A percentile compares a stretch with the other conserved stretches of the same genome.
phyloP scores from a whole-genome alignment of 768 basidiomycete species.

The Gautieria morchelliformis region DNA sequence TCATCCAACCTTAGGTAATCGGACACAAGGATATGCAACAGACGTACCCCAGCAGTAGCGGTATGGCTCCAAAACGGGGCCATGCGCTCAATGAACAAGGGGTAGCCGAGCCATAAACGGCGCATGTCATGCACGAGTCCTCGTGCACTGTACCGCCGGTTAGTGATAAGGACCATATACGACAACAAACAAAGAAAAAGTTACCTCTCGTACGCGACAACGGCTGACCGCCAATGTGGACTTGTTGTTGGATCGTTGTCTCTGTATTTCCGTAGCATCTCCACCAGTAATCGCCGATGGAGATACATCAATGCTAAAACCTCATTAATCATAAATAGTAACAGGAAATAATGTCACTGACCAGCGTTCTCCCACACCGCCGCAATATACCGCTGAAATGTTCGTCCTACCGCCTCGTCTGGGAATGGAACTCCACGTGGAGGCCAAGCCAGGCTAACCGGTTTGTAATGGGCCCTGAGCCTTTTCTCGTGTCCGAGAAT shows the following conservation, averaged over 20 bases:
- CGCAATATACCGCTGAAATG: constrained; percentile 6
- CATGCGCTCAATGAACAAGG: constrained; percentile 2
- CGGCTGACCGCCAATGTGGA: constrained; percentile 2
- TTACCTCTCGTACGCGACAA: constrained; percentile 3
- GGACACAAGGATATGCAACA: not conserved
- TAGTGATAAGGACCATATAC: not conserved
- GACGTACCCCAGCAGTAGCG: constrained; percentile 1
- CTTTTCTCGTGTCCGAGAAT: constrained; percentile 2
- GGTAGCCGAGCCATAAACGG: constrained; percentile 1
- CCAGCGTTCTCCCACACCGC: constrained; percentile 1
- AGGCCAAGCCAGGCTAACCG: not conserved
- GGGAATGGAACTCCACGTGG: not conserved
- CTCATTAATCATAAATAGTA: not conserved
- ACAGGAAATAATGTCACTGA: not conserved
- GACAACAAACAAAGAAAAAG: not conserved
- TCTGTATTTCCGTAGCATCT: not conserved
- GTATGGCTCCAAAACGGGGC: constrained; percentile 9
- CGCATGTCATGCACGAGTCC: constrained; percentile 3
- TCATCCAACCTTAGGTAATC: not conserved
- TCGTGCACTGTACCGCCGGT: not conserved
- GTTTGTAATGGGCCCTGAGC: not conserved
- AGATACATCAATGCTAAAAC: constrained; percentile 5
- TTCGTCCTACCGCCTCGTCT: not conserved
- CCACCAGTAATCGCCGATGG: constrained; percentile 3
- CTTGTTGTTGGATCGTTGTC: not conserved